A percentile compares a stretch with the other conserved stretches of the same genome.
phyloP scores from a whole-genome alignment of 148 eudicot genomes.

The Limonium bicolor region DNA sequence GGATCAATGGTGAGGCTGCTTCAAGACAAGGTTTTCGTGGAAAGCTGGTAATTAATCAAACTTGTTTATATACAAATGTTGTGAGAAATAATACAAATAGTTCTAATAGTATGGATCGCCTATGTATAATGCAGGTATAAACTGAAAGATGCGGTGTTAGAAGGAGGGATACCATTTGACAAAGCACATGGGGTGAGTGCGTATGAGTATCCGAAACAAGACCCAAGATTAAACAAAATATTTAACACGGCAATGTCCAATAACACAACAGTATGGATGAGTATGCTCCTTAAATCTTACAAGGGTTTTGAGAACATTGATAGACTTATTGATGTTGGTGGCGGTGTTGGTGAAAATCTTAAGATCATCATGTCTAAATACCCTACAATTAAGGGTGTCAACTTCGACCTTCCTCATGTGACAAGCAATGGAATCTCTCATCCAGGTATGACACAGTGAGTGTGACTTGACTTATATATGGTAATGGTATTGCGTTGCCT shows the following conservation, averaged over 20 bases:
- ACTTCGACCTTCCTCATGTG: conserved; percentile 15
- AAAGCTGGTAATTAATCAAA: conserved; percentile 17
- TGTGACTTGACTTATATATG: too few species aligned
- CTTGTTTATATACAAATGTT: not conserved
- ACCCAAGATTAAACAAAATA: conserved; percentile 14
- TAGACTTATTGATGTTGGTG: conserved; percentile 20
- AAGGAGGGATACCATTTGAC: conserved; percentile 21
- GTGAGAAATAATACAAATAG: too few species aligned
- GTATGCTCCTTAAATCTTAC: conserved; percentile 12
- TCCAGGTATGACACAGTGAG: too few species aligned
- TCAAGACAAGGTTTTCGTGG: conserved; percentile 22
- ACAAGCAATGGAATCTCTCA: conserved; percentile 9
- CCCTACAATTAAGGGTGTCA: conserved; percentile 15
- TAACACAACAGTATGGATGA: conserved; percentile 10
- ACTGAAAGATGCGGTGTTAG: conserved; percentile 15
- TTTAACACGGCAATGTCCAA: conserved; percentile 21
- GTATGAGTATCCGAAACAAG: conserved; percentile 11
- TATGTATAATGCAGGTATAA: conserved; percentile 8
- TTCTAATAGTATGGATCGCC: too few species aligned
- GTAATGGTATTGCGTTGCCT: too few species aligned
- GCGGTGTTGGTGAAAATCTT: conserved; percentile 18
- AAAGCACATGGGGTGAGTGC: conserved; percentile 15
- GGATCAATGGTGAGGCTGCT: conserved; percentile 15
- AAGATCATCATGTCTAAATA: conserved; percentile 12
- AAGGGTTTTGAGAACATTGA: conserved; percentile 15